Conservation (phyloP, 1,284 basidiomycete species). For the Vanrija sp. region DNA sequence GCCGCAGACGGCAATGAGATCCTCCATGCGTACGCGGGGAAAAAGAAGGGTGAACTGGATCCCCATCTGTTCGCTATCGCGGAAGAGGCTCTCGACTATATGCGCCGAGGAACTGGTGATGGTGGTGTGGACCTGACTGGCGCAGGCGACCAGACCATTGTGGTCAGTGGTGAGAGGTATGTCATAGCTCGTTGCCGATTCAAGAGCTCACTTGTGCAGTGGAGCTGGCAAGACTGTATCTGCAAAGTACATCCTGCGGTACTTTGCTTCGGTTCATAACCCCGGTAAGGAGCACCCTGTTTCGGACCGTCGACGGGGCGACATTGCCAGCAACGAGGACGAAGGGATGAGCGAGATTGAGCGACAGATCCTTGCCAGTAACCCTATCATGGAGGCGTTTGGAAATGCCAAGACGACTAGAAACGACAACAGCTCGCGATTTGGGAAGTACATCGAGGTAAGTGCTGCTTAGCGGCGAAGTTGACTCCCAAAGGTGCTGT, state of each 20-base stretch:
- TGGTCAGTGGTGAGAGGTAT: conserved; percentile 96
- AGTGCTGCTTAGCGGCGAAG: conserved; percentile 20
- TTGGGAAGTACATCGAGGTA: conserved; percentile 99
- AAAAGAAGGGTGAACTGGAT: conserved; percentile 89
- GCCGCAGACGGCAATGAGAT: conserved; percentile 77
- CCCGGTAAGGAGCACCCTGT: conserved; percentile 55
- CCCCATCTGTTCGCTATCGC: conserved; percentile 99
- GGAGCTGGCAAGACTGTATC: conserved; percentile 99
- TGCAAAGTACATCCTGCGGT: conserved; percentile 98
- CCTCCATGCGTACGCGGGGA: conserved; percentile 93
- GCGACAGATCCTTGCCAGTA: conserved; percentile 94
- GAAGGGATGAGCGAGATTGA: conserved; percentile 83
- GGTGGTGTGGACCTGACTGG: conserved; percentile 67
- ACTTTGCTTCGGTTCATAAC: conserved; percentile 96
- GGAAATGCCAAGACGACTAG: conserved; percentile 99
- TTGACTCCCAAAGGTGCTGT: conserved; percentile 68
- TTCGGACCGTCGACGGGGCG: conserved; percentile 20
- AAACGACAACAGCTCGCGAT: conserved; percentile 98
- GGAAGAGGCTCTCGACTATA: conserved; percentile 97
- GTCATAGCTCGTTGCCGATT: neutral
- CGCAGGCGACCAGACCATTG: conserved; percentile 86
- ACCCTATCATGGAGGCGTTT: conserved; percentile 98
- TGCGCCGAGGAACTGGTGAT: conserved; percentile 56
- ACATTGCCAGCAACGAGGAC: conserved; percentile 36
- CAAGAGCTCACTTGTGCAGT: conserved; percentile 51